Base-by-base conservation (phyloP, 2,329 filamentous ascomycete genomes). In the Ustilaginoidea virens region DNA sequence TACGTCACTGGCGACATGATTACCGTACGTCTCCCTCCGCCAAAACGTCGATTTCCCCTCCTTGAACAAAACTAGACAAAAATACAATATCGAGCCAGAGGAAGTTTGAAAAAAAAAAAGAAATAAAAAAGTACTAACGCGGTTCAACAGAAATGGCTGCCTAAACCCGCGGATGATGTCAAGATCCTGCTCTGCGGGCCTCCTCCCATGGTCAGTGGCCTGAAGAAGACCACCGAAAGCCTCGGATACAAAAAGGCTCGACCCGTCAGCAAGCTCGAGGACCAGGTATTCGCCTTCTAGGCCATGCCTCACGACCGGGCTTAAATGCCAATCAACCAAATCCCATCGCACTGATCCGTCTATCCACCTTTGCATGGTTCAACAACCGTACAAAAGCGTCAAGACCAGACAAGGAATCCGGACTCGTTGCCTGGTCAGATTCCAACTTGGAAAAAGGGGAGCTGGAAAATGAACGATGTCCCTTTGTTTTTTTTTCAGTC, bases 1-100 rank as follows among this genome's bases (percentile, higher is more conserved):
- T 98, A 92, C 51, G 87, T 96, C 36, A 96, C 87, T 17, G 67
- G 76, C 23, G 87, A 96, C 39, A 94, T 96, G 80, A 87, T 98
- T 51, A 82, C 81, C 58, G 80, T 81, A 55, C 41, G 65, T 23
- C 23, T 31, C 17, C 4, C n/a, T n/a, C n/a, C n/a, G n/a, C n/a
- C n/a, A n/a, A n/a, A n/a, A n/a, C n/a, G n/a, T n/a, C n/a, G n/a
- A n/a, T n/a, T n/a, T 14, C 23, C 18, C 11, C 13, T 19, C 15
- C n/a, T 10, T 8, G 17, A 21, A 33, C 10, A 41, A 82, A n/a
- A 12, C 25, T 13, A 11, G 6, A 26, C 18, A 17, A 16, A 21
- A 28, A 13, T 16, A 17, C 7, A n/a, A 10, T 28, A 3, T 9
- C 16, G 7, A 25, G n/a, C n/a, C n/a, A n/a, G n/a, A n/a, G n/a